Evolutionary conservation across 2,329 filamentous ascomycete species (phyloP), one percentile per base, ranked within the genome.

Genomic region (Elsinoe perseae): DNA sequence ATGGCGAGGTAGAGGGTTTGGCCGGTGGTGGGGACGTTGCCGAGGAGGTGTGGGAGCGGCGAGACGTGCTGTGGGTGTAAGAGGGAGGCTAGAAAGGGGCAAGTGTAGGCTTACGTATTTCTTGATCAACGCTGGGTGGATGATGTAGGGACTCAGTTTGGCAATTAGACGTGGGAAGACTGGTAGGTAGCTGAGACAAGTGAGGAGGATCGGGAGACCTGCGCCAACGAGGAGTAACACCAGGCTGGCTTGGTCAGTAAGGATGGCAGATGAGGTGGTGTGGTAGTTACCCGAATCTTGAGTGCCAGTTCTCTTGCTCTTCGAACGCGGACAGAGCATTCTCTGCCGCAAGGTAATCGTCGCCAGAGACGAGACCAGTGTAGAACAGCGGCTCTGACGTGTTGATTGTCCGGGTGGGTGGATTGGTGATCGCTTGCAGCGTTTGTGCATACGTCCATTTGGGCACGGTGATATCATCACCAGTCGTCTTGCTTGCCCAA

Each of bases 221-320:
- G 60, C 53, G 16, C 63, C 58, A 16, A 61, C 59, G 4, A 62
- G 57, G 18, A 65, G 56, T 1, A 61, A 34, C 6, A 62, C 48
- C 6, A 65, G 58, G 23, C 64, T 65, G 34, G 25, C 25, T 8
- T 5, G 9, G 28, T 59, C n/a, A 59, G 52, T 18, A 12, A 2
- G 30, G 16, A 27, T n/a, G 2, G 4, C 2, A 38, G 3, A 16
- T 18, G 5, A 3, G 27, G 20, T 16, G 34, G 27, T 56, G 56
- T 56, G 6, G 28, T n/a, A 63, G 63, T 58, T 63, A 69, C 68
- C 64, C 64, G 30, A 66, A 70, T 46, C 53, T 64, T 14, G 61
- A 63, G 59, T 71, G 66, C 9, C 60, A 57, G 16, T 60, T 59
- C 54, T 70, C 69, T 16, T 64, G 62, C 12, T 56, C 57, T 25